Conservation (phyloP, 768 basidiomycete species). For the Leucocoprinus leucothites region DNA sequence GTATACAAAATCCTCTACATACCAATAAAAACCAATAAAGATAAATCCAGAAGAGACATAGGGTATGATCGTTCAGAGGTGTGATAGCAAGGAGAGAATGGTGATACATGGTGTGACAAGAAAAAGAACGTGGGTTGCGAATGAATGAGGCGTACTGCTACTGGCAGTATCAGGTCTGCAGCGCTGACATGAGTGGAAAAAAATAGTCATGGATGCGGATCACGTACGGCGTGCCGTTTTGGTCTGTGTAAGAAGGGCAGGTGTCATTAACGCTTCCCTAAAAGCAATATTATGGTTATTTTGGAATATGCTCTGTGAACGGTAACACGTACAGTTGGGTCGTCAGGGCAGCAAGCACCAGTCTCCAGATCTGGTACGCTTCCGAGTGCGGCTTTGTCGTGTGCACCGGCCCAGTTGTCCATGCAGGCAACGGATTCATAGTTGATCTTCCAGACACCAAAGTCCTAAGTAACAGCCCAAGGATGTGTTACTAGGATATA, state of each 20-base stretch:
- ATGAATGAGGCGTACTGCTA: slow-evolving; percentile 38
- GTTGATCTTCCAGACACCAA: slow-evolving; percentile 83
- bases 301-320: background rate
- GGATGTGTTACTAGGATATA: background rate
- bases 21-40: background rate
- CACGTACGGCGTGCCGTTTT: slow-evolving; percentile 61
- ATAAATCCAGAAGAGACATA: background rate
- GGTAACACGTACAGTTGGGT: slow-evolving; percentile 51
- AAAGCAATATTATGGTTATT: too few relatives aligned
- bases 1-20: background rate
- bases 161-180: slow-evolving; percentile 41
- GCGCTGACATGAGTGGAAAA: background rate
- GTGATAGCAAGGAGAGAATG: slow-evolving; percentile 24
- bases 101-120: slow-evolving; percentile 37
- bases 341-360: slow-evolving; percentile 68
- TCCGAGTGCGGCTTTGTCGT: slow-evolving; percentile 60
- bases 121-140: slow-evolving; percentile 34
- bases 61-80: background rate
- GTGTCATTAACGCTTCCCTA: slow-evolving; percentile 45
- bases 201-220: slow-evolving; percentile 5
- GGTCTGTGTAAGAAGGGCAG: slow-evolving; percentile 72
- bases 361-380: slow-evolving; percentile 56
- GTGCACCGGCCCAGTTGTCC: slow-evolving; percentile 60
- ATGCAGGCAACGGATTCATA: slow-evolving; percentile 66
- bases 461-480: slow-evolving; percentile 47